A percentile compares a stretch with the other conserved stretches of the same genome.
These are phyloP conservation scores for Posidonia australis DNA, from an alignment of 106 monocot genomes.

Conservation along the genomic window DNA sequence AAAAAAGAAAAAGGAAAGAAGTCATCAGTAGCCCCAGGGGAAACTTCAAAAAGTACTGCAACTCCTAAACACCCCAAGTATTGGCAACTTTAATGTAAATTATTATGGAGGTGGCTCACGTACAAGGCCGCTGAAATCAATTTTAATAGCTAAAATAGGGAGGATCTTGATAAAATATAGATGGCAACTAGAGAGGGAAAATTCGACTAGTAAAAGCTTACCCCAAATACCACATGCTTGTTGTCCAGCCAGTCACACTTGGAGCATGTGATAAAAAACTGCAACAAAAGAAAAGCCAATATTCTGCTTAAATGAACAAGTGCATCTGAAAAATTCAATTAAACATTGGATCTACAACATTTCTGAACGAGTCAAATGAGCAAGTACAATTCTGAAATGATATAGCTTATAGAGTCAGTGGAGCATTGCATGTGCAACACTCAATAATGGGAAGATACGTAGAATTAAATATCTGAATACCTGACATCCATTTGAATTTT, in stretches of 20 bases:
- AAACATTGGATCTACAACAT: no score
- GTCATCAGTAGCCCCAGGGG: no score
- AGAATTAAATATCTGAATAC: constrained; percentile 20
- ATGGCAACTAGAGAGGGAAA: not conserved
- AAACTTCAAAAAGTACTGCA: no score
- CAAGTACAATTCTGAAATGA: no score
- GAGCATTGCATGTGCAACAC: no score
- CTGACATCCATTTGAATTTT: constrained; percentile 84
- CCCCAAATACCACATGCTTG: constrained; percentile 99
- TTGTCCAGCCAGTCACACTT: constrained; percentile 99
- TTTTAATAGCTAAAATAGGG: not conserved
- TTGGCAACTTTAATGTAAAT: no score
- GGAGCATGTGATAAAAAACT: constrained; percentile 94
- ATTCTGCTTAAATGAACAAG: not conserved
- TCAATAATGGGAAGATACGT: not conserved
- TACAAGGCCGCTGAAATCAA: not conserved
- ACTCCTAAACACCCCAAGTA: no score
- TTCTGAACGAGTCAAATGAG: no score
- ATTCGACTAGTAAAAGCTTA: constrained; percentile 22
- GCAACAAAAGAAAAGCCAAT: constrained; percentile 9
- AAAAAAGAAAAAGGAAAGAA: no score
- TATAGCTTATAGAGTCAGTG: no score
- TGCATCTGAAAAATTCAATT: no score
- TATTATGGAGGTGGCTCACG: no score
- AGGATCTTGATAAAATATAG: not conserved